Conservation (phyloP, 78 protist species). For the Dictyostelium discoideum region DNA sequence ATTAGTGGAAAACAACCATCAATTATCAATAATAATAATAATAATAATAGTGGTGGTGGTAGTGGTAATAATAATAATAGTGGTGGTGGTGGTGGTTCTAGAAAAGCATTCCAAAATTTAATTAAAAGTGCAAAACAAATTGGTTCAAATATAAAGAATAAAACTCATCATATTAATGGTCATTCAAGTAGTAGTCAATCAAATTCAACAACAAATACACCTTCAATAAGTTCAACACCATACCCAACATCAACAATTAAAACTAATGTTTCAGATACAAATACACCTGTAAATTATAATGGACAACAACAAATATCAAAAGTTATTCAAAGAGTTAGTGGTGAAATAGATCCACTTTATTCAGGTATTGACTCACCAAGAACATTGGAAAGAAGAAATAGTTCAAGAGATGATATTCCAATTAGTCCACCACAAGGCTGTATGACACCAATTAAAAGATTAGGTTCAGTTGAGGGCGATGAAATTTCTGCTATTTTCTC, state of each 20-base stretch:
- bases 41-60: neutral
- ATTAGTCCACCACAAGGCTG: neutral
- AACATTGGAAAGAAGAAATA: conserved; percentile 9
- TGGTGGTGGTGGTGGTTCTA: neutral
- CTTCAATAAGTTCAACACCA: neutral
- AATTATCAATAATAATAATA: neutral
- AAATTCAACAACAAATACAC: neutral
- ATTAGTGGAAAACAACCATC: neutral
- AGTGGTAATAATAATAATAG: neutral
- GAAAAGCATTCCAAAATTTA: neutral
- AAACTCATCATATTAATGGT: neutral
- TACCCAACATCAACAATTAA: neutral
- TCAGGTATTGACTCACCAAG: conserved; percentile 4
- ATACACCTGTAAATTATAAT: neutral
- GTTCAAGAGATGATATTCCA: neutral
- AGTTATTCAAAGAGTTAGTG: neutral
- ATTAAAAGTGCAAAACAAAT: neutral
- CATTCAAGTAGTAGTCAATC: neutral
- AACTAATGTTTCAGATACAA: neutral
- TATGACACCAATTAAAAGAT: neutral
- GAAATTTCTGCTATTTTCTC: neutral
- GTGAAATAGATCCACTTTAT: neutral
- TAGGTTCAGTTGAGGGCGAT: neutral
- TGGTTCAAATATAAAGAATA: neutral
- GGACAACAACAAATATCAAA: neutral